Evolutionary conservation across 2,329 filamentous ascomycete genomes (phyloP).

Genomic region (Neonectria neomacrospora): DNA sequence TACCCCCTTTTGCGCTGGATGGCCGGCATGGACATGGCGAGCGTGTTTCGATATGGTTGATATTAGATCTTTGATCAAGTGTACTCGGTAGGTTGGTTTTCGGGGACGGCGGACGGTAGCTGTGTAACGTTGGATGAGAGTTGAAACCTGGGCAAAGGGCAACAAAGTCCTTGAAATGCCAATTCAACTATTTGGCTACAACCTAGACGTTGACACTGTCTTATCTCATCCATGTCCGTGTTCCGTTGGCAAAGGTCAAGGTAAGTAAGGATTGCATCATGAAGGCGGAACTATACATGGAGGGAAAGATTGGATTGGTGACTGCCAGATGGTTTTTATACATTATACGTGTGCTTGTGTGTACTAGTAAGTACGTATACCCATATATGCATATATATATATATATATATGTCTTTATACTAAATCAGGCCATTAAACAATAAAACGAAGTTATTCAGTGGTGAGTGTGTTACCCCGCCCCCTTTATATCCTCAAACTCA

Average conservation of each 20-base stretch:
- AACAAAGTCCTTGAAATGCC: background rate
- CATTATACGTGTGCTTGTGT: background rate
- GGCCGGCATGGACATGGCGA: slow-evolving; percentile 22
- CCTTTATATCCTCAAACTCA: background rate
- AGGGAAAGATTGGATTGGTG: background rate
- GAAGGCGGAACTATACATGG: background rate
- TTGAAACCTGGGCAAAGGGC: background rate
- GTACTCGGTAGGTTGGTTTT: background rate
- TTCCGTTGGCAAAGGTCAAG: background rate
- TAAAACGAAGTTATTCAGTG: background rate
- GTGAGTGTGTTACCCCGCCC: background rate
- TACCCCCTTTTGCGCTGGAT: slow-evolving; percentile 30
- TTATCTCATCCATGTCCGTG: no score
- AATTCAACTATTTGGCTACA: background rate
- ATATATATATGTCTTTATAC: background rate
- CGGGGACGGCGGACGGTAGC: background rate
- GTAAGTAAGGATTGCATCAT: background rate
- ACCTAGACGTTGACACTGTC: background rate
- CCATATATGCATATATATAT: background rate
- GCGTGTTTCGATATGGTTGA: slow-evolving; percentile 22
- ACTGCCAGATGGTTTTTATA: slow-evolving; percentile 1
- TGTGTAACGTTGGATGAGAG: background rate
- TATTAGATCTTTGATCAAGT: slow-evolving; percentile 11
- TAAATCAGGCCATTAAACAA: slow-evolving; percentile 4
- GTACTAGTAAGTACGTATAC: no score